Base-by-base conservation (phyloP, 495 filamentous ascomycete species). In the Aspergillus diversus region DNA sequence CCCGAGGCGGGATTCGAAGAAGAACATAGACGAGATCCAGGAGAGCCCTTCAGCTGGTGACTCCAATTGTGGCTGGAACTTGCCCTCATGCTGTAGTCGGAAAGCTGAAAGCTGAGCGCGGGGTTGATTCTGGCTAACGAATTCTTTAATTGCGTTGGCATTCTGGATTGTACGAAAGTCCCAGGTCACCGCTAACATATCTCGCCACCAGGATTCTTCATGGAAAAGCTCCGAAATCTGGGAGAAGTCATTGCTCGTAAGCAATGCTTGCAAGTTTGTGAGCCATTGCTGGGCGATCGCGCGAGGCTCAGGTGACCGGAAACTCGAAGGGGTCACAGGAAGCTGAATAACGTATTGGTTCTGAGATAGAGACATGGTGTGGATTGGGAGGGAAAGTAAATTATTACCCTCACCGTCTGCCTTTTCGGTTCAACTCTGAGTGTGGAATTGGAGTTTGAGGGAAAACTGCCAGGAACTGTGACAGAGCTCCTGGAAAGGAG, bases 111-210 rank as follows among this genome's bases (percentile, higher is more conserved):
- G 35, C 54, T 71, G 57, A 75, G 69, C 43, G 67, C 65, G 55
- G 71, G 71, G 34, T 69, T 78, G 73, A 17, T 75, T 66, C 8
- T 70, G 52, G 31, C 81, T 59, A 3, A 89, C 70, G 62, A 86
- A 83, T 7, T 70, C 55, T 27, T 66, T 46, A 27, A 90, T 88
- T n/a, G 76, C 76, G 4, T 70, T 57, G 7, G 71, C 70, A 13
- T 79, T 80, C 50, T 86, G 82, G 33, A 83, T 60, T 1, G 87
- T 86, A 37, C 77, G 82, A 54, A 87, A 69, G 51, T 86, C 80
- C 86, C 85, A 90, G 33, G 84, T 81, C 9, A 89, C 59, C 8
- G 77, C 83, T 3, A 88, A 77, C 65, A 87, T 85, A 57, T 89
- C 87, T 6, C 86, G 79, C 86, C 87, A 89, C 75, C 85, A 91